These are phyloP conservation scores for Flaveria robusta DNA, from an alignment of 129 eudicot genomes.

Conservation along the genomic window DNA sequence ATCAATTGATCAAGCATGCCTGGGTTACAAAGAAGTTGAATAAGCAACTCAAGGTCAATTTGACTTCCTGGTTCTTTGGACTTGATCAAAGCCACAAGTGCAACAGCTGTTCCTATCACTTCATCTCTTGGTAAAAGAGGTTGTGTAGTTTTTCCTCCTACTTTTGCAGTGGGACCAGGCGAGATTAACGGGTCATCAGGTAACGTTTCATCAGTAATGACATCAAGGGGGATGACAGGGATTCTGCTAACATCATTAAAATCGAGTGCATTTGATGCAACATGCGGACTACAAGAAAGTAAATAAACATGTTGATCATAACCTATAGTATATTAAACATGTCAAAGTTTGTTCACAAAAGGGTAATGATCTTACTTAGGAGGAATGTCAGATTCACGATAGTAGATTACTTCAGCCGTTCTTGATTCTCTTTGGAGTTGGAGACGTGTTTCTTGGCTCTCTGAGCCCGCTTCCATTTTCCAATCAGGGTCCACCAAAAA, in stretches of 20 bases:
- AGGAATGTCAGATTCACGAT: conserved; percentile 36
- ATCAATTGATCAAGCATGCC: conserved; percentile 39
- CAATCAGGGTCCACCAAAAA: conserved; percentile 44
- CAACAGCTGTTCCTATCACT: conserved; percentile 38
- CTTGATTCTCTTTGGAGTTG: conserved; percentile 44
- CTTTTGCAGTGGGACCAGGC: conserved; percentile 13
- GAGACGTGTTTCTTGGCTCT: conserved; percentile 43
- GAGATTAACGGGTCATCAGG: conserved; percentile 18
- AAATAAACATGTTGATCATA: conserved; percentile 14
- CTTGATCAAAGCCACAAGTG: conserved; percentile 44
- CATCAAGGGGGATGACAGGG: conserved; percentile 40
- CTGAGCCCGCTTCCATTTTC: conserved; percentile 63
- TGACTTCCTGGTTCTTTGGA: conserved; percentile 40
- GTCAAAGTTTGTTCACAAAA: background rate
- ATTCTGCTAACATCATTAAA: conserved; percentile 34
- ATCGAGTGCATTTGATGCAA: conserved; percentile 29
- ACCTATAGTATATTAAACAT: background rate
- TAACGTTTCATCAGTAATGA: conserved; percentile 33
- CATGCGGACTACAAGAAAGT: conserved; percentile 44
- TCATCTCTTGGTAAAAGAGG: conserved; percentile 44
- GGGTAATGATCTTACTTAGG: conserved; percentile 39
- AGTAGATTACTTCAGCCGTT: conserved; percentile 41
- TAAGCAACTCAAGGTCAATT: conserved; percentile 55
- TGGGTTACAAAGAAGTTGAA: conserved; percentile 53
- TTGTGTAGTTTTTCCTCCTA: conserved; percentile 7